Evolutionary conservation across 345 rosid species (phyloP), one percentile per base, ranked within the genome.

Genomic region (Linum usitatissimum): DNA sequence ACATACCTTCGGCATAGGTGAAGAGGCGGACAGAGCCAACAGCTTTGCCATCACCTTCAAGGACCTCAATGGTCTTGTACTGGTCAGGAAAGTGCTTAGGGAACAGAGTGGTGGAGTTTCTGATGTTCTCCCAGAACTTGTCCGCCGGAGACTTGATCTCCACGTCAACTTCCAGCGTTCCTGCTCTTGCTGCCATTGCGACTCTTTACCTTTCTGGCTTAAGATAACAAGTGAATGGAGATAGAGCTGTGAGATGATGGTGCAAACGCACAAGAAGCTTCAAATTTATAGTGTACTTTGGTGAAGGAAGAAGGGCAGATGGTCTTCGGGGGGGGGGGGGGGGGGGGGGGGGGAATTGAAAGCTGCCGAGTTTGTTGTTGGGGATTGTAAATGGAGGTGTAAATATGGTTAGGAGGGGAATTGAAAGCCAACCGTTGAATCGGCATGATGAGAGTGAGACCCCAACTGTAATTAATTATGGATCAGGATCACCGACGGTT

Each of bases 21-120:
- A 91, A 53, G 75, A 76, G 84, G 53, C 95, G 95, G 63, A 88
- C 58, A 13, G 98, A 81, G 66, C 96, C 93, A 31, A 84, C 74
- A 36, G 80, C 71, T 74, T 84, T 86, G 60, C 95, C 98, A 61
- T 92, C 96, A 14, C 98, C 96, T 61, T 86, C 78, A 1, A 88
- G 83, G 30, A 88, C 84, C 71, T 85, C 77, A 70, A 92, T 88
- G 81, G 75, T 74, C 84, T 85, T 82, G 83, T 86, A 92, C 64
- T 84, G 86, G 6, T 86, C 71, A 64, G 98, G 87, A 67, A 88
- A 81, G 51, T 72, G 76, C 76, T 71, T 80, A 23, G 96, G 95
- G 63, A 86, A 85, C 40, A 84, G 74, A 42, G 65, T 67, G 66
- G 85, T 68, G 13, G 90, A 83, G 60, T 91, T 88, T 36, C 92